Evolutionary conservation across 257 asterid species (phyloP).

Genomic region (Plantago ovata): DNA sequence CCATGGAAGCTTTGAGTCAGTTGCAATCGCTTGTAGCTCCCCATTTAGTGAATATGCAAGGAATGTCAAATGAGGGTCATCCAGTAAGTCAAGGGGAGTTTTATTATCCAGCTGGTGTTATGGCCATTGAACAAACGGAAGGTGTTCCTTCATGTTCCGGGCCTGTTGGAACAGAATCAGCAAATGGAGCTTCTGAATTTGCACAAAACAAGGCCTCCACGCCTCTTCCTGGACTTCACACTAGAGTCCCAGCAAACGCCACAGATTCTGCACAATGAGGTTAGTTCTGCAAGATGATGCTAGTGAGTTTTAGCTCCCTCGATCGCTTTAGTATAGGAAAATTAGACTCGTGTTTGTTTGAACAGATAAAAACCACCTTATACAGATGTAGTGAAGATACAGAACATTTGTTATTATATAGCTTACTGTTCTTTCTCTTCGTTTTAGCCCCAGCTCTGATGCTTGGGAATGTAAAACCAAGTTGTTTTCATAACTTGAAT

Average conservation of each 20-base stretch:
- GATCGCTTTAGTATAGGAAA: background rate
- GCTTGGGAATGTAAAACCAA: background rate
- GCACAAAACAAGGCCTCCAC: background rate
- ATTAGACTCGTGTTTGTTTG: too few relatives aligned
- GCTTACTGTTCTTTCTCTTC: too few relatives aligned
- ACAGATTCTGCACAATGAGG: slow-evolving; percentile 11
- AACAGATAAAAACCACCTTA: too few relatives aligned
- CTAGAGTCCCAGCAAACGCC: background rate
- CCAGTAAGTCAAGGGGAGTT: slow-evolving; percentile 5
- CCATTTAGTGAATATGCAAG: background rate
- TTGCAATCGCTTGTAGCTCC: slow-evolving; percentile 7
- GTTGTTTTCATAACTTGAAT: background rate
- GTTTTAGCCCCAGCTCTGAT: background rate
- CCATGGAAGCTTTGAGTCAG: slow-evolving; percentile 18
- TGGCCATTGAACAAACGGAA: slow-evolving; percentile 10
- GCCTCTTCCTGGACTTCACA: slow-evolving; percentile 12
- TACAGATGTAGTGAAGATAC: too few relatives aligned
- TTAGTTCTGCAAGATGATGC: background rate
- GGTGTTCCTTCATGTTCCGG: background rate
- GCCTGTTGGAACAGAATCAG: slow-evolving; percentile 13
- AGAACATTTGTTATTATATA: too few relatives aligned
- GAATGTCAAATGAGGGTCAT: slow-evolving; percentile 2
- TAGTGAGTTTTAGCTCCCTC: slow-evolving; percentile 2
- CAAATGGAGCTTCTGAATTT: slow-evolving; percentile 5
- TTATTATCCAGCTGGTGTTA: background rate